Base-by-base conservation (phyloP, 495 filamentous ascomycete genomes). In the Pseudotulostoma volvatum region DNA sequence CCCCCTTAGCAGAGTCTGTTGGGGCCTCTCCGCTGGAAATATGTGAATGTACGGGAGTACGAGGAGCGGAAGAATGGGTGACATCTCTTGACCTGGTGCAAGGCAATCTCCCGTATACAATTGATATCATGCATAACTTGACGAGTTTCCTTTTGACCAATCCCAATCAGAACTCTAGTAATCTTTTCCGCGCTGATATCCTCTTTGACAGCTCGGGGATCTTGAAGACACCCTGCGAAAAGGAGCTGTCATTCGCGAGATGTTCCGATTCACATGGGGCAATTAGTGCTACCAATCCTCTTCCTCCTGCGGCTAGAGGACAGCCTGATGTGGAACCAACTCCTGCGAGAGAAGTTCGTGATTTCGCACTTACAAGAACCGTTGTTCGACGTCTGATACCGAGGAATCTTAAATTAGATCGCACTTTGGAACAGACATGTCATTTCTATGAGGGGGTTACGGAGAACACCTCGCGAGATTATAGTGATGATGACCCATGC, bases 171-270 rank as follows among this genome's bases (percentile, higher is more conserved):
- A 88, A 81, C 44, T 82, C 81, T 2, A 77, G 67, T 11, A 77
- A 78, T 64, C 68, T 94, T 2, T 85, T 92, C 51, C 74, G 88
- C 15, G 86, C 87, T 8, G 86, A 95, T 56, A 83, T 94, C 33
- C 65, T 84, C 18, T 73, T 67, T 39, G 66, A 79, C 44, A 73
- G 65, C 45, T 23, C 34, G 15, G 46, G 52, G 1, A 33, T 45
- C 47, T 60, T 56, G 33, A 45, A 42, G 44, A 70, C 44, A 43
- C 47, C 42, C 8, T 39, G 34, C 9, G 42, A 58, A 30, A 53
- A 48, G 18, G 58, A 55, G 33, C 30, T 38, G 36, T 39, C 35
- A n/a, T 44, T 46, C 20, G 43, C 37, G n/a, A n/a, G n/a, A n/a
- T n/a, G n/a, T n/a, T n/a, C n/a, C n/a, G 31, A 14, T n/a, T n/a